Evolutionary conservation across 176 grass and related monocot species (phyloP), one percentile per base, ranked within the genome.

Genomic region (Oryza brachyantha): DNA sequence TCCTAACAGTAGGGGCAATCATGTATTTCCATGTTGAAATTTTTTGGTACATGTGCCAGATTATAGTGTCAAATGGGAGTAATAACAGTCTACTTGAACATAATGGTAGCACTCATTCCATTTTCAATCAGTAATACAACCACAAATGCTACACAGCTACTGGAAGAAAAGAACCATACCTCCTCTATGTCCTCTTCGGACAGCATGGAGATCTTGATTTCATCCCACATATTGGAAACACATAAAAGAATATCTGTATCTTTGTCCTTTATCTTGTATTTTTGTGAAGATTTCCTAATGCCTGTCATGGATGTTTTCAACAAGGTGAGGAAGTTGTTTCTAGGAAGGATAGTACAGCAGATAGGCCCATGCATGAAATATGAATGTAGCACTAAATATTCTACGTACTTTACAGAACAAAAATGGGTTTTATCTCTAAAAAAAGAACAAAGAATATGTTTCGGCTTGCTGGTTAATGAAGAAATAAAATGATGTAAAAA

Each of bases 181-280:
- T 92, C 92, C 12, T 79, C 61, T 83, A 98, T 81, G 68, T 94
- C 85, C 52, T 92, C 85, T 40, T 98, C 90, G 16, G 89, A 86
- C 45, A 98, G 29, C 72, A 61, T 74, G 3, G 69, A 85, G 63
- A 98, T 85, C 21, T 80, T 77, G 41, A 94, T 69, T 70, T 92
- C 95, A 61, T 64, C 85, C 14, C 28, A 73, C 61, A 84, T 39
- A 68, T 84, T 82, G 27, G 85, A 75, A 81, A 98, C 80, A 71
- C 85, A 41, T 77, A 98, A 82, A 66, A 98, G n/a, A 79, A 90
- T 41, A 76, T 94, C 29, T 63, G 92, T 98, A 75, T 0, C 50
- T 61, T 52, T 79, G 34, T 81, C 85, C 13, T 82, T 88, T 83
- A 92, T 68, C 78, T 83, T 91, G 71, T 98, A 98, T 67, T 81